phyloP scores from a whole-genome alignment of 2,329 filamentous ascomycete genomes.

The Verticillium dahliae region DNA sequence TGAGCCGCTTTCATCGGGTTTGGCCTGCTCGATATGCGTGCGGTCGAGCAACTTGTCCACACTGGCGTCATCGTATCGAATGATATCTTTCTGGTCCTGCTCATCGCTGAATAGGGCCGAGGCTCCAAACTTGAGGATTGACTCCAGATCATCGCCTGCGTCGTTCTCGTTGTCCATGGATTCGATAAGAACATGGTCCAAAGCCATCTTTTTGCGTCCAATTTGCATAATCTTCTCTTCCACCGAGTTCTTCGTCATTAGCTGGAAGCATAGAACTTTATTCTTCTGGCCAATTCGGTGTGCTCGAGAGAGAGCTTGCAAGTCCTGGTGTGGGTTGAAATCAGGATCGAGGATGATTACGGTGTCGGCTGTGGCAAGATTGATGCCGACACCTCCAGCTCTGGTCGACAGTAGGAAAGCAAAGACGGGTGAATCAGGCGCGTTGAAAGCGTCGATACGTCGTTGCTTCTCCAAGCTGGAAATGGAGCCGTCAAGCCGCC shows the following conservation, averaged over 20 bases:
- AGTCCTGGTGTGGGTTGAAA: conserved; percentile 96
- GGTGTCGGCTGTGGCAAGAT: conserved; percentile 91
- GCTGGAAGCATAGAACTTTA: conserved; percentile 90
- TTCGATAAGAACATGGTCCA: conserved; percentile 93
- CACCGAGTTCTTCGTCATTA: conserved; percentile 81
- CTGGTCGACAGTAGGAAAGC: conserved; percentile 90
- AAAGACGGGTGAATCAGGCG: conserved; percentile 73
- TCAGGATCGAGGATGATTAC: conserved; percentile 97
- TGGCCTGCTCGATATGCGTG: conserved; percentile 69
- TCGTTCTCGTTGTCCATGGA: conserved; percentile 82
- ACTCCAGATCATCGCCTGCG: conserved; percentile 72
- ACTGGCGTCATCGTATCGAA: conserved; percentile 72
- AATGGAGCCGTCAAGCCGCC: conserved; percentile 81
- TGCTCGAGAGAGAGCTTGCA: conserved; percentile 88
- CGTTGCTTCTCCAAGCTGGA: conserved; percentile 84
- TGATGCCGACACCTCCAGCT: conserved; percentile 94
- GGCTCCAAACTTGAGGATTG: conserved; percentile 81
- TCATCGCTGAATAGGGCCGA: conserved; percentile 78
- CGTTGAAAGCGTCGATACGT: conserved; percentile 90
- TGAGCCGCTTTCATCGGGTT: conserved; percentile 53
- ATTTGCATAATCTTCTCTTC: conserved; percentile 97
- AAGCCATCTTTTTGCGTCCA: conserved; percentile 89
- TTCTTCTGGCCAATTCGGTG: conserved; percentile 96
- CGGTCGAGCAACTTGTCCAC: conserved; percentile 91
- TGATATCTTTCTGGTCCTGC: conserved; percentile 56